Evolutionary conservation across 106 monocot genomes (phyloP).

Genomic region (Dioscorea dumetorum): DNA sequence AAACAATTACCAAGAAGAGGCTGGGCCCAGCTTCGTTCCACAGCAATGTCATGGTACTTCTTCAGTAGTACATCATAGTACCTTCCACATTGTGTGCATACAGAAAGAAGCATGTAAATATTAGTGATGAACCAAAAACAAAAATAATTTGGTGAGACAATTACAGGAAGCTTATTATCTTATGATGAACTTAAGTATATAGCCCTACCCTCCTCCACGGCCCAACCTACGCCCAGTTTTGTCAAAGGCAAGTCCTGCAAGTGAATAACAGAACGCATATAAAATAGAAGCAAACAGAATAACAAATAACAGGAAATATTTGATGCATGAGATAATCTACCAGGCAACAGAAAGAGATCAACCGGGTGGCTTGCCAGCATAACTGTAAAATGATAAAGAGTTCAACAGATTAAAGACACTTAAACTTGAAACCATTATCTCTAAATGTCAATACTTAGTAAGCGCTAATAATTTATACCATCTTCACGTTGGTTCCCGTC

Average conservation of each 20-base stretch:
- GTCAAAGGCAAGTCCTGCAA: conserved; percentile 77
- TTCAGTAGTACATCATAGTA: conserved; percentile 74
- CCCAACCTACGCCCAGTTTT: conserved; percentile 63
- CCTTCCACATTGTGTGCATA: conserved; percentile 18
- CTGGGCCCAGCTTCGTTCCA: conserved; percentile 46
- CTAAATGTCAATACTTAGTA: neutral
- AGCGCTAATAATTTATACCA: conserved; percentile 34
- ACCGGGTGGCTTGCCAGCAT: conserved; percentile 63
- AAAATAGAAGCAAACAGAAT: conserved; percentile 3
- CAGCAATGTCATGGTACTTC: conserved; percentile 50
- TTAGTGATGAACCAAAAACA: neutral
- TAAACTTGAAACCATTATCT: neutral
- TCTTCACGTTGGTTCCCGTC: conserved; percentile 78
- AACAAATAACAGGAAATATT: neutral
- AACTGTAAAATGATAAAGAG: conserved; percentile 25
- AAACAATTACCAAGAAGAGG: conserved; percentile 46
- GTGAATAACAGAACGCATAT: neutral
- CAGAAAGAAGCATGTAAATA: neutral
- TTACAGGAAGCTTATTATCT: neutral
- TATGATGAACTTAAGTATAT: neutral
- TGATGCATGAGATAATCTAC: conserved; percentile 23
- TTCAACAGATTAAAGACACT: neutral
- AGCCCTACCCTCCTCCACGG: conserved; percentile 80
- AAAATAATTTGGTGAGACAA: neutral
- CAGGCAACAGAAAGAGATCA: conserved; percentile 73